phyloP scores from a whole-genome alignment of 371 early-diverging fungal species.

The Umbelopsis sp. region DNA sequence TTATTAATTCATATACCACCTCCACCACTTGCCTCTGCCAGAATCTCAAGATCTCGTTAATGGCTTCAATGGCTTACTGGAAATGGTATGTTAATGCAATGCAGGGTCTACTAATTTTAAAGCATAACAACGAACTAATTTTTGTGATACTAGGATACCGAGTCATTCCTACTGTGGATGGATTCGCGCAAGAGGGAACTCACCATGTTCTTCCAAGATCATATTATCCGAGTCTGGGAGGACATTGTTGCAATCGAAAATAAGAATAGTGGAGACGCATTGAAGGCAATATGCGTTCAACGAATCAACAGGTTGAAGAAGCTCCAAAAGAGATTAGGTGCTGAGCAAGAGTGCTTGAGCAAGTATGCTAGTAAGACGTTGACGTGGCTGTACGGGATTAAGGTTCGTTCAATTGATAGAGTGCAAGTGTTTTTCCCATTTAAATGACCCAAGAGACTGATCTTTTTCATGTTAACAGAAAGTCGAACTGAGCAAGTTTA shows the following conservation, averaged over 20 bases:
- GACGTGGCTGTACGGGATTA: constrained; percentile 64
- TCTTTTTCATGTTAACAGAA: constrained; percentile 26
- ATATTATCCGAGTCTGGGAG: constrained; percentile 68
- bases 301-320: constrained; percentile 62
- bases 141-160: constrained; percentile 37
- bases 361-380: constrained; percentile 61
- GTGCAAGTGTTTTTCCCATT: not conserved
- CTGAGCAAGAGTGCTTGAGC: constrained; percentile 56
- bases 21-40: constrained; percentile 20
- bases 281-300: constrained; percentile 49
- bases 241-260: constrained; percentile 54
- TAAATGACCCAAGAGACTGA: not conserved
- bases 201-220: constrained; percentile 52
- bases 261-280: constrained; percentile 58
- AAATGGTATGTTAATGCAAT: constrained; percentile 35
- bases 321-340: constrained; percentile 48
- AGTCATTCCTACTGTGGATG: constrained; percentile 62
- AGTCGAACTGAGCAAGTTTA: constrained; percentile 61
- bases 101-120: not conserved
- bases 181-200: constrained; percentile 56
- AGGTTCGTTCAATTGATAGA: constrained; percentile 26
- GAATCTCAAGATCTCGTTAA: constrained; percentile 66
- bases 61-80: constrained; percentile 61
- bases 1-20: too few species aligned
- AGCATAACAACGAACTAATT: not conserved